Evolutionary conservation across 1,284 basidiomycete genomes (phyloP).

Genomic region (Volvariella volvacea): DNA sequence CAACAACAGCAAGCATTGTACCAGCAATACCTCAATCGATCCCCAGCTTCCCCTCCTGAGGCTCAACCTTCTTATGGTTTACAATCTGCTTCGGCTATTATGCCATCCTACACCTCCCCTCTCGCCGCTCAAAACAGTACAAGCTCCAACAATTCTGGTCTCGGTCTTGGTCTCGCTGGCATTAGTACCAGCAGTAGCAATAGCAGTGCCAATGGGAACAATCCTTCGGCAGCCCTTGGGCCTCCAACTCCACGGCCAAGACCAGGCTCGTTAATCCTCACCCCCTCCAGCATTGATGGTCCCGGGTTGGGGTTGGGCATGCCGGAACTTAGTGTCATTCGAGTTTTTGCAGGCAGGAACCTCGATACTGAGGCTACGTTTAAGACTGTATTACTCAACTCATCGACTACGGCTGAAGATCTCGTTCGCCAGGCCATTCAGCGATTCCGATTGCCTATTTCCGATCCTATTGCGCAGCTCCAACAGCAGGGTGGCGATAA

Average conservation of each 20-base stretch:
- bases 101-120: slow-evolving; percentile 20
- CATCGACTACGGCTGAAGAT: slow-evolving; percentile 77
- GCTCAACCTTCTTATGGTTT: slow-evolving; percentile 63
- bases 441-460: slow-evolving; percentile 76
- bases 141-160: slow-evolving; percentile 33
- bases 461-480: background rate
- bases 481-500: background rate
- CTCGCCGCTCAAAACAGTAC: slow-evolving; percentile 21
- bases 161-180: slow-evolving; percentile 22
- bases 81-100: slow-evolving; percentile 55
- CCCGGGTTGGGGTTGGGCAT: slow-evolving; percentile 46
- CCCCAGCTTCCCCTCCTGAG: slow-evolving; percentile 70
- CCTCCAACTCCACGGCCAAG: slow-evolving; percentile 43
- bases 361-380: slow-evolving; percentile 92
- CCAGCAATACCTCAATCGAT: slow-evolving; percentile 81
- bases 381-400: slow-evolving; percentile 93
- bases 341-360: slow-evolving; percentile 88
- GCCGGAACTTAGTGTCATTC: slow-evolving; percentile 88
- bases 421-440: slow-evolving; percentile 90
- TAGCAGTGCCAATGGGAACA: background rate
- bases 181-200: no score
- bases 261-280: slow-evolving; percentile 69
- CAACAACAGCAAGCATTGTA: slow-evolving; percentile 86
- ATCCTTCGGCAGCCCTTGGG: background rate
- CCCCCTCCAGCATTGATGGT: slow-evolving; percentile 50